These are phyloP conservation scores for Arthrobotrys pseudoclavata DNA, from an alignment of 2,329 filamentous ascomycete species.

Conservation along the genomic window DNA sequence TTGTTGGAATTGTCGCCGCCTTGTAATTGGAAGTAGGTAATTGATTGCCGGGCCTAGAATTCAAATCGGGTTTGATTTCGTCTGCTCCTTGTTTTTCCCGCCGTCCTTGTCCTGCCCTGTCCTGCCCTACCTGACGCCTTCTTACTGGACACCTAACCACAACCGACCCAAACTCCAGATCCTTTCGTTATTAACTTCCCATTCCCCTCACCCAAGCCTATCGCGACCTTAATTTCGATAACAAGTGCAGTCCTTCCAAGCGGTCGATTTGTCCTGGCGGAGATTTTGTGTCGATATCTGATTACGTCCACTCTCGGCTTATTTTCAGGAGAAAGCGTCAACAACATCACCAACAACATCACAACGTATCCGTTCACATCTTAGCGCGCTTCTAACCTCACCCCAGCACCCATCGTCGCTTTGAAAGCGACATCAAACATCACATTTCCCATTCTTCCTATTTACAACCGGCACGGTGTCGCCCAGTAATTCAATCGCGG, in stretches of 20 bases:
- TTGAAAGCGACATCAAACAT: slow-evolving; percentile 38
- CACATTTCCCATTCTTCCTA: not conserved
- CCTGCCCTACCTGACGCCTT: slow-evolving; percentile 28
- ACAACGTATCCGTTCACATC: slow-evolving; percentile 30
- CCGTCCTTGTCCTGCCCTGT: not conserved
- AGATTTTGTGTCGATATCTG: slow-evolving; percentile 15
- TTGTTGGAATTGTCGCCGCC: not conserved
- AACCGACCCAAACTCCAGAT: slow-evolving; percentile 18
- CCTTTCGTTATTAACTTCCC: slow-evolving; percentile 12
- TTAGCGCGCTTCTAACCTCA: slow-evolving; percentile 25
- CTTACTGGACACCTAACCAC: slow-evolving; percentile 30
- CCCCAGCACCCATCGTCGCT: slow-evolving; percentile 32
- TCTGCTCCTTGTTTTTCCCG: not conserved
- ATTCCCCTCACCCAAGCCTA: slow-evolving; percentile 13
- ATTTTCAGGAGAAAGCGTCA: slow-evolving; percentile 36
- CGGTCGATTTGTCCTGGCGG: slow-evolving; percentile 21
- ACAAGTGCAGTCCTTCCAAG: not conserved
- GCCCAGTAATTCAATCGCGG: slow-evolving; percentile 18
- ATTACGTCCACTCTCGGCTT: slow-evolving; percentile 13
- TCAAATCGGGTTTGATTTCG: not conserved
- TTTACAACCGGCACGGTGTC: slow-evolving; percentile 31
- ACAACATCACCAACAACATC: slow-evolving; percentile 25
- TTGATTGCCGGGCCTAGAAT: not conserved
- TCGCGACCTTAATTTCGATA: slow-evolving; percentile 25
- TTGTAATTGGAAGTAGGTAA: not conserved